These are phyloP conservation scores for Paecilomyces dactylethromorphus DNA, from an alignment of 2,329 filamentous ascomycete species.

Conservation along the genomic window DNA sequence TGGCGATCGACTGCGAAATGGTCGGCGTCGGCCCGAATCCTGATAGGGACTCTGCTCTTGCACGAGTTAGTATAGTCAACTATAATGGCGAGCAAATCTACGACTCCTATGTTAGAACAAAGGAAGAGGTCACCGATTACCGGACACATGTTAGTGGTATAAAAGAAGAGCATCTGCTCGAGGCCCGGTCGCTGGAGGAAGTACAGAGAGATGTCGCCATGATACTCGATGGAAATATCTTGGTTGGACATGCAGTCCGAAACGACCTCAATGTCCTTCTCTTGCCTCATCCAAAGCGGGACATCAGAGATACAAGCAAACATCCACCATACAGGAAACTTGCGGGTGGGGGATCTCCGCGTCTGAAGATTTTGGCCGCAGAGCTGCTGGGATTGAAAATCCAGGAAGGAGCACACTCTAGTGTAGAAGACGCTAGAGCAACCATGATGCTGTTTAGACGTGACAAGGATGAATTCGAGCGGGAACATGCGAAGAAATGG, in stretches of 20 bases:
- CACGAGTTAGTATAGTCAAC: conserved; percentile 84
- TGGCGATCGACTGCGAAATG: conserved; percentile 97
- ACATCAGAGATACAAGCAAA: conserved; percentile 79
- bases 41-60: conserved; percentile 66
- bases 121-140: conserved; percentile 79
- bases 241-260: conserved; percentile 78
- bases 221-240: conserved; percentile 62
- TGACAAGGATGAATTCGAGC: conserved; percentile 79
- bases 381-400: conserved; percentile 54
- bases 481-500: conserved; percentile 66
- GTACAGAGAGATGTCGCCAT: conserved; percentile 67
- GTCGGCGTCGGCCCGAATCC: conserved; percentile 66
- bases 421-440: conserved; percentile 72
- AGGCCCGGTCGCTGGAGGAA: conserved; percentile 64
- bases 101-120: conserved; percentile 81
- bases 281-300: conserved; percentile 68
- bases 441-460: conserved; percentile 83
- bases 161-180: conserved; percentile 62
- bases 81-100: conserved; percentile 90
- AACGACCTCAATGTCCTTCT: conserved; percentile 70
- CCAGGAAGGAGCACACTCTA: conserved; percentile 55
- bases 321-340: conserved; percentile 66
- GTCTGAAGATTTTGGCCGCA: conserved; percentile 49
- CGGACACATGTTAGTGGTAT: conserved; percentile 82
- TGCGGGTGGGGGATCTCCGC: conserved; percentile 43